Evolutionary conservation across 1,284 basidiomycete genomes (phyloP), one percentile per base, ranked within the genome.

Genomic region (Mycena sp.): DNA sequence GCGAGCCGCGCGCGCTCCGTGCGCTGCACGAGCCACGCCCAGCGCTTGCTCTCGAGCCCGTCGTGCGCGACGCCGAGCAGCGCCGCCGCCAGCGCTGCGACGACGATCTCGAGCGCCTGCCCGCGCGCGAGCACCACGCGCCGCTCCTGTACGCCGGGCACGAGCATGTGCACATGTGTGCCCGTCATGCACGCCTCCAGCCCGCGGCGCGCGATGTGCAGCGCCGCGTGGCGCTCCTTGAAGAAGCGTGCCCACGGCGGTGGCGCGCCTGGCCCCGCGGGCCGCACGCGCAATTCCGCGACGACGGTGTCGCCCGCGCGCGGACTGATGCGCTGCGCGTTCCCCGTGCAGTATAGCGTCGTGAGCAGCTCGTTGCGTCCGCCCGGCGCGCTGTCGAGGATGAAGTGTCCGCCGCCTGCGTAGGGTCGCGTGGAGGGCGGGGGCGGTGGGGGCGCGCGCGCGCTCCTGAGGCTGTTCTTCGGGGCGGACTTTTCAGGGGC

Each of bases 331-430:
- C 70, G 65, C 49, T 62, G 58, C 25, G 70, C 69, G 61, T 73
- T 69, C 2, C 68, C 64, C 9, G 70, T 71, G 64, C 70, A 71
- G 54, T 71, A 73, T 11, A 73, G 54, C 37, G 70, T 70, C 23
- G 65, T 58, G 43, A 72, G 52, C 23, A 71, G 64, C 40, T 70
- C 69, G 21, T 40, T 43, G 12, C 67, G 59, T 14, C 65, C 49
- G 54, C 38, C 38, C 53, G 67, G 38, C 61, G 59, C 17, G 61
- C 60, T 29, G 35, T 69, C 67, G 29, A 71, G 63, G 19, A 72
- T 26, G 44, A 72, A 68, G 63, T 70, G 56, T 3, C 70, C 71
- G 35, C 71, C 70, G 28, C 71, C 70, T 1, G 49, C 53, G 60
- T 71, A 70, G 9, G 17, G 30, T 11, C 14, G 29, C 26, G 32